A percentile compares a stretch with the other conserved stretches of the same genome.
Conservation (phyloP, 306 rosid genomes). For the Dalbergia oliveri region DNA sequence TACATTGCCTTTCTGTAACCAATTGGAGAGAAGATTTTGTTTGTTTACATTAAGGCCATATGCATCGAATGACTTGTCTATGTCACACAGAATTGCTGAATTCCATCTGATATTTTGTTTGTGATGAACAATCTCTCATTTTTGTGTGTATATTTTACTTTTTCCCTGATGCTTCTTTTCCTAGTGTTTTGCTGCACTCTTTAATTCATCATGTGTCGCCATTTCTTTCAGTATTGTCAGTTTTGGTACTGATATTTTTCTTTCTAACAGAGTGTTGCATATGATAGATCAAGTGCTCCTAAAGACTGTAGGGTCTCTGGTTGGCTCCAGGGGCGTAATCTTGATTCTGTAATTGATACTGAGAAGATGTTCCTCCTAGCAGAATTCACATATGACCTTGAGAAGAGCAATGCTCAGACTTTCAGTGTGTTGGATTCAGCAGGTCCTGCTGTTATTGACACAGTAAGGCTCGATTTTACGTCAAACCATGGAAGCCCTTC, state of each 20-base stretch:
- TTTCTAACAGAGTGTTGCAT: constrained; percentile 83
- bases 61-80: not conserved
- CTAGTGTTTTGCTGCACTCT: not conserved
- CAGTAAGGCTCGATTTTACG: constrained; percentile 80
- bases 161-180: not conserved
- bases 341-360: constrained; percentile 45
- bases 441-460: constrained; percentile 60
- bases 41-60: not conserved
- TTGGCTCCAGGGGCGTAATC: constrained; percentile 70
- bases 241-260: constrained; percentile 28
- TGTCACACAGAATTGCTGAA: not conserved
- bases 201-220: not conserved
- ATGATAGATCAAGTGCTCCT: constrained; percentile 88
- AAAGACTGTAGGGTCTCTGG: constrained; percentile 91
- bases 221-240: not conserved
- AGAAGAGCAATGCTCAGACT: constrained; percentile 97
- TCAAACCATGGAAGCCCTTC: constrained; percentile 92
- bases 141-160: not conserved
- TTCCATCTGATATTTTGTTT: constrained; percentile 5
- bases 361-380: constrained; percentile 64
- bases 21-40: constrained; percentile 6
- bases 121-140: not conserved
- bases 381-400: constrained; percentile 84
- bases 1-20: not conserved
- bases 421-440: constrained; percentile 61